These are phyloP conservation scores for Lodderomyces theae DNA, from an alignment of 1,139 yeast genomes.

Conservation along the genomic window DNA sequence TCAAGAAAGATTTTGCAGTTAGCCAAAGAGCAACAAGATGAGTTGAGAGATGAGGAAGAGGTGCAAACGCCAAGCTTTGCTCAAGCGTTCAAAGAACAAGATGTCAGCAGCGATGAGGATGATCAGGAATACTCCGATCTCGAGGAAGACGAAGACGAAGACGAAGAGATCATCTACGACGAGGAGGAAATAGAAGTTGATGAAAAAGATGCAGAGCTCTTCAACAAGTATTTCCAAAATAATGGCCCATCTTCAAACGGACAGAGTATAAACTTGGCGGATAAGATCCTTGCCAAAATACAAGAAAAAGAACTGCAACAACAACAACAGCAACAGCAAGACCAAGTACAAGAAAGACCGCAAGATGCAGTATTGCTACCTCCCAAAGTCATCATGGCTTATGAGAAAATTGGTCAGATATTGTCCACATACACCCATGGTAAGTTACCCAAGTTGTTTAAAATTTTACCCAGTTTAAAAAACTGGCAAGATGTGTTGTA, in stretches of 20 bases:
- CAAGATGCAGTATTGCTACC: constrained; percentile 72
- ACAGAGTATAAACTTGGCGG: constrained; percentile 74
- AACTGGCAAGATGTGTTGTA: constrained; percentile 95
- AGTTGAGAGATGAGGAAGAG: constrained; percentile 65
- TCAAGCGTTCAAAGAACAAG: constrained; percentile 23
- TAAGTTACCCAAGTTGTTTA: constrained; percentile 89
- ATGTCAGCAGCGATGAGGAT: constrained; percentile 19
- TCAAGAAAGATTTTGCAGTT: constrained; percentile 84
- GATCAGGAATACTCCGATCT: constrained; percentile 39
- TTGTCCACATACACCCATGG: constrained; percentile 94
- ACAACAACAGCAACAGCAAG: constrained; percentile 41
- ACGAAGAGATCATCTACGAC: constrained; percentile 37
- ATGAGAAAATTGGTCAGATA: constrained; percentile 85
- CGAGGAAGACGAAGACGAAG: constrained; percentile 41
- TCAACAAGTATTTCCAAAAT: constrained; percentile 59
- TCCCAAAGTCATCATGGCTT: constrained; percentile 93
- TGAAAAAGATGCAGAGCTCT: constrained; percentile 68
- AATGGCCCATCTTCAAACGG: constrained; percentile 23
- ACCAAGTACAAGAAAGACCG: constrained; percentile 22
- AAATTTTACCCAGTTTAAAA: constrained; percentile 85
- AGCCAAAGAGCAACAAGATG: constrained; percentile 92
- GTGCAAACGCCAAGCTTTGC: constrained; percentile 21
- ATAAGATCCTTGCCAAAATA: constrained; percentile 85
- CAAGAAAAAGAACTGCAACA: constrained; percentile 61
- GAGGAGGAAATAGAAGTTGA: constrained; percentile 63